Base-by-base conservation (phyloP, 192 early-diverging fungal genomes). In the Coemansia sp. region DNA sequence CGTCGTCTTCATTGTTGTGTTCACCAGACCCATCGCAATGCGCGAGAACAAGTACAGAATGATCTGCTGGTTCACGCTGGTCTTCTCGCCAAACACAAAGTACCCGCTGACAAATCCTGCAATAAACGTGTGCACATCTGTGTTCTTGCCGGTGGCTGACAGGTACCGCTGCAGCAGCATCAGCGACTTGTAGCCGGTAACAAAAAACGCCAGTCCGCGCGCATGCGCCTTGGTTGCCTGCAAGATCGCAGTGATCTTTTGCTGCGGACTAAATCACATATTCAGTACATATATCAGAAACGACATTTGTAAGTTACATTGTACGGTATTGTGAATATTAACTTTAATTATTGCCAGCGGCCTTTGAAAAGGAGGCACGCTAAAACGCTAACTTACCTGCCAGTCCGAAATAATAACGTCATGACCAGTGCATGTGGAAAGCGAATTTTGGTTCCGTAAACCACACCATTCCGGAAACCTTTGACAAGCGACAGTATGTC, bases 381-480 rank as follows among this genome's bases (percentile, higher is more conserved):
- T 5, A 34, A 34, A 34, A 7, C 31, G 31, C 38, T 20, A 4
- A 20, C 81, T 64, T 83, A 93, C 91, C 86, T 90, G 57, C 90
- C 90, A n/a, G 78, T 73, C 23, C 93, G 86, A 82, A 98, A 98
- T 61, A 98, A 77, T 57, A 98, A 78, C 7, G 96, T 94, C 95
- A 97, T 97, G 58, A 97, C 94, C 0, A 97, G 74, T 15, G 95
- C 95, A 74, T 97, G 95, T n/a, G 95, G 95, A 63, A 97, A 96
- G 46, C 96, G 83, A 59, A 98, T 89, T 78, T 97, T 95, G 49
- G 94, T 91, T 28, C 94, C 96, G 64, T 98, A 98, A 9, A 98
- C 96, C 47, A 93, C 85, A 60, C 96, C 96, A 74, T 95, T 98
- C 59, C 96, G 85, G 60, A 93, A 89, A 19, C 93, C 93, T 74